Evolutionary conservation across 768 basidiomycete species (phyloP).

Genomic region (Boletus subcaerulescens): DNA sequence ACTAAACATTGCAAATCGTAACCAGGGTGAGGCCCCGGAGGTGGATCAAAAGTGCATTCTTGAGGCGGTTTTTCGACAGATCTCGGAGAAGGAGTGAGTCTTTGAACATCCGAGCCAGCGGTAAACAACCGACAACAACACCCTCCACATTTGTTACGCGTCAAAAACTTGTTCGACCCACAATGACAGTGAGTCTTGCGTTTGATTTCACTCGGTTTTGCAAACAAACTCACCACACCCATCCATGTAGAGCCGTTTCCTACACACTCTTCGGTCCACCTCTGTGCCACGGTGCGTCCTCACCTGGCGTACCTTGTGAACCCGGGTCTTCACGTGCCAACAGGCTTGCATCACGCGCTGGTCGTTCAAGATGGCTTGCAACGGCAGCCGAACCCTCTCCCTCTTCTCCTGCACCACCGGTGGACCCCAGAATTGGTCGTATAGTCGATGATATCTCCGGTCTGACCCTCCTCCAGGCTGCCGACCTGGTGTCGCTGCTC

Average conservation of each 20-base stretch:
- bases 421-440: constrained; percentile 66
- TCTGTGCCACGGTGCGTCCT: constrained; percentile 12
- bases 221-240: background rate
- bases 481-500: constrained; percentile 87
- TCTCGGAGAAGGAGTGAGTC: too few species aligned
- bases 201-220: background rate
- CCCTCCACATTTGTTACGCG: constrained; percentile 17
- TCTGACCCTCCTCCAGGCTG: constrained; percentile 88
- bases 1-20: too few species aligned
- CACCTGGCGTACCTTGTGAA: background rate
- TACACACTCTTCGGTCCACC: constrained; percentile 18
- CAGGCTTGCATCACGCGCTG: constrained; percentile 25
- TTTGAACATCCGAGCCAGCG: background rate
- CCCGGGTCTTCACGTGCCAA: background rate
- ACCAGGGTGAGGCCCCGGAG: too few species aligned
- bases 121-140: constrained; percentile 20
- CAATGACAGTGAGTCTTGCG: constrained; percentile 26
- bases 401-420: constrained; percentile 37
- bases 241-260: constrained; percentile 19
- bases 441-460: constrained; percentile 93
- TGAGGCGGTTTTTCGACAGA: too few species aligned
- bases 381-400: constrained; percentile 45
- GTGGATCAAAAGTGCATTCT: too few species aligned
- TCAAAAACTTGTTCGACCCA: constrained; percentile 9
- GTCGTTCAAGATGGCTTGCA: constrained; percentile 54